Evolutionary conservation across 2,329 filamentous ascomycete genomes (phyloP).

Genomic region (Exophiala sideris): DNA sequence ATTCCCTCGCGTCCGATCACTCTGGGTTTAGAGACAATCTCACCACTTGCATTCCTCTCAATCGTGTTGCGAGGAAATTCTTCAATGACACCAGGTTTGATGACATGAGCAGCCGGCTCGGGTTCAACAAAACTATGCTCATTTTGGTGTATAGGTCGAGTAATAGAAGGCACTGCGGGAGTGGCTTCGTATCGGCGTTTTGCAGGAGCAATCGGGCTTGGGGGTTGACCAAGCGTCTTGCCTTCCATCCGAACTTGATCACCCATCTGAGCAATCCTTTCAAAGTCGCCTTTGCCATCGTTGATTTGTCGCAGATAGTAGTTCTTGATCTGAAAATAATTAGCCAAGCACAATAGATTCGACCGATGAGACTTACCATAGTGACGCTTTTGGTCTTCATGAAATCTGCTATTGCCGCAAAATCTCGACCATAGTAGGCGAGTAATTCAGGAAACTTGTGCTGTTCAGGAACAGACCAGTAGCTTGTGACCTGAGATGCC

Average conservation of each 20-base stretch:
- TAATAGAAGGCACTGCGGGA: conserved; percentile 35
- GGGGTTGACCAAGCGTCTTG: conserved; percentile 43
- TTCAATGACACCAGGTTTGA: conserved; percentile 31
- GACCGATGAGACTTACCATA: conserved; percentile 40
- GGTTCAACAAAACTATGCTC: conserved; percentile 35
- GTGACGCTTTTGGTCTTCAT: conserved; percentile 53
- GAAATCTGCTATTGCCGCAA: conserved; percentile 46
- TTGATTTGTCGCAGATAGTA: conserved; percentile 46
- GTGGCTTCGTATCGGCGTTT: conserved; percentile 49
- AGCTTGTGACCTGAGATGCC: conserved; percentile 44
- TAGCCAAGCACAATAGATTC: conserved; percentile 2
- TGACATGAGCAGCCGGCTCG: conserved; percentile 36
- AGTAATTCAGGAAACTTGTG: conserved; percentile 46
- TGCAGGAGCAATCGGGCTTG: conserved; percentile 39
- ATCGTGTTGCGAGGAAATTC: conserved; percentile 24
- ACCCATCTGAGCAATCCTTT: conserved; percentile 40
- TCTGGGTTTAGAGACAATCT: conserved; percentile 20
- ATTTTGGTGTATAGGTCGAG: conserved; percentile 32
- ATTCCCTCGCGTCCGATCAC: conserved; percentile 9
- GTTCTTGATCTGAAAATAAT: conserved; percentile 44
- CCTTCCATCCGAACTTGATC: conserved; percentile 45
- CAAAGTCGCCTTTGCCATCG: conserved; percentile 43
- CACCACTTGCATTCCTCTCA: conserved; percentile 18
- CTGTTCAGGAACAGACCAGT: conserved; percentile 52
- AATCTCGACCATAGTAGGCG: conserved; percentile 48